Evolutionary conservation across 306 rosid genomes (phyloP), one percentile per base, ranked within the genome.

Genomic region (Vicia villosa): DNA sequence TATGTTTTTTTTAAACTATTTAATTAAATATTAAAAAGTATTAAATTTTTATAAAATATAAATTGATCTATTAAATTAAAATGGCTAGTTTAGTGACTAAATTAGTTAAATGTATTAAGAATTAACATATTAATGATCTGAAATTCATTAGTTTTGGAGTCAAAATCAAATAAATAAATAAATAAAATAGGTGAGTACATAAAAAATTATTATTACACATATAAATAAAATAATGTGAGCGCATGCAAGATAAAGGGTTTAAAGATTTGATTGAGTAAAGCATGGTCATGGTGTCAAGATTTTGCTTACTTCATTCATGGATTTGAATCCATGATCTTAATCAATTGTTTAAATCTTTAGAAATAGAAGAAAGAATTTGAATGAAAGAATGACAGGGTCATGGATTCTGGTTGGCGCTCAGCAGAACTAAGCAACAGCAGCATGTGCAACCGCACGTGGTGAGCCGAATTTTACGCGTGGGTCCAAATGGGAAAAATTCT

Each of bases 361-460:
- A 21, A 54, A 28, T 56, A 13, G 2, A 56, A 22, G 12, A 28
- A 13, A 30, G 3, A 30, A n/a, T 60, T 13, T 21, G 52, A 59
- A 36, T 32, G 26, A 32, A 34, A 8, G 10, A 34, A 32, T 30
- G 38, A 58, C 2, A 32, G 1, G 36, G 36, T 30, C 8, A 51
- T 51, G 30, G 28, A 49, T 11, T 45, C 20, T 42, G 3, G 51
- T 47, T 47, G 21, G 54, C 16, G 36, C 2, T 14, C 19, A 45
- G 9, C 19, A 14, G 9, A 45, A 9, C 12, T 16, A 50, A 50
- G 42, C 42, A 58, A 38, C 67, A 17, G 38, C 1, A 36, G 75
- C 84, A 75, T 75, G 88, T 77, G 86, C 54, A 5, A 16, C 50
- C 56, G 55, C 84, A 83, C 75, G 85, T 73, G 80, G 69, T 32